Conservation (phyloP, 306 rosid genomes). For the Carpinus fangiana region DNA sequence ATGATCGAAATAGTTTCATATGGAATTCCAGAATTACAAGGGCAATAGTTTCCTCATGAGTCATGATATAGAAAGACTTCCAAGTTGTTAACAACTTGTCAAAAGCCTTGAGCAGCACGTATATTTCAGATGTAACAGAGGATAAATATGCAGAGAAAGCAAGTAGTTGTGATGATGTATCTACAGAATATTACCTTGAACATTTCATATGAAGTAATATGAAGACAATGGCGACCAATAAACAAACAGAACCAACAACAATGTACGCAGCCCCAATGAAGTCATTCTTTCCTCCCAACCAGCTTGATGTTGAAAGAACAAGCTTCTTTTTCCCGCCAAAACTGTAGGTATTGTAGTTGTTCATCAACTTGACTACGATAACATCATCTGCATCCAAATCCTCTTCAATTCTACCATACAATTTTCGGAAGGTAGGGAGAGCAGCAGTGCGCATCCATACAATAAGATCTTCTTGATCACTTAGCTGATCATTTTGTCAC, state of each 20-base stretch:
- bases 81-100: constrained; percentile 2
- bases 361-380: constrained; percentile 59
- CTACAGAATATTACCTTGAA: constrained; percentile 52
- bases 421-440: constrained; percentile 87
- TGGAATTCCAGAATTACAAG: neutral
- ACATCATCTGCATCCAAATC: constrained; percentile 85
- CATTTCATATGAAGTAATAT: constrained; percentile 72
- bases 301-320: constrained; percentile 81
- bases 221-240: constrained; percentile 70
- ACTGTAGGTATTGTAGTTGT: constrained; percentile 88
- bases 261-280: constrained; percentile 83
- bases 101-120: neutral
- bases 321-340: constrained; percentile 91
- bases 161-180: neutral
- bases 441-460: constrained; percentile 99
- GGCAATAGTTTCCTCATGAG: neutral
- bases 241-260: constrained; percentile 63
- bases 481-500: constrained; percentile 50
- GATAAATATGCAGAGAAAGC: neutral
- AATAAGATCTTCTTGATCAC: constrained; percentile 95
- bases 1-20: neutral
- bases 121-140: neutral
- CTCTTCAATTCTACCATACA: constrained; percentile 90
- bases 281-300: constrained; percentile 95
- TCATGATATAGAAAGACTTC: neutral